Conservation (phyloP, 495 filamentous ascomycete species). For the Ascodesmis nigricans region DNA sequence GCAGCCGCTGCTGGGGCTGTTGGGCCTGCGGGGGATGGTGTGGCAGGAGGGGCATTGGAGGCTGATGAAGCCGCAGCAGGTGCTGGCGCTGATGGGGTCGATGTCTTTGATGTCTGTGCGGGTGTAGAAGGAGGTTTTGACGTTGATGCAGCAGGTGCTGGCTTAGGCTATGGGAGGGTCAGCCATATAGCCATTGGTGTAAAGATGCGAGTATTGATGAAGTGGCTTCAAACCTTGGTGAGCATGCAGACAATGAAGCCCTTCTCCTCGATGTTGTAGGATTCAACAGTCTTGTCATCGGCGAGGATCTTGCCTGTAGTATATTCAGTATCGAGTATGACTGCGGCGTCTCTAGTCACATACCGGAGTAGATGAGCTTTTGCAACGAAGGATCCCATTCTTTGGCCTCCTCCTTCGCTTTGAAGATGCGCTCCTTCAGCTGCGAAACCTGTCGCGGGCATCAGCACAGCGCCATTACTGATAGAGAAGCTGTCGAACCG, state of each 20-base stretch:
- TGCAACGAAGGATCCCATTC: conserved; percentile 71
- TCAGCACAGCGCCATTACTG: conserved; percentile 4
- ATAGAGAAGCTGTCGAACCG: conserved; percentile 35
- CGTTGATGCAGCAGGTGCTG: conserved; percentile 33
- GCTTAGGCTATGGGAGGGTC: conserved; percentile 37
- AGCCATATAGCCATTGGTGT: conserved; percentile 3
- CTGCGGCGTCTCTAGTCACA: conserved; percentile 15
- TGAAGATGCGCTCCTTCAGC: conserved; percentile 70
- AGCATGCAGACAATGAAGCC: conserved; percentile 96
- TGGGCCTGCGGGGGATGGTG: conserved; percentile 31
- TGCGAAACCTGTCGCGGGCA: conserved; percentile 42
- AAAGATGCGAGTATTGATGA: not conserved
- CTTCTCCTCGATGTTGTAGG: conserved; percentile 97
- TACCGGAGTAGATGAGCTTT: conserved; percentile 97
- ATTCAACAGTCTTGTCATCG: conserved; percentile 86
- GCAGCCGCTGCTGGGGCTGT: conserved; percentile 27
- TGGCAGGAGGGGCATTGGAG: conserved; percentile 40
- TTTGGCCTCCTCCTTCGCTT: conserved; percentile 37
- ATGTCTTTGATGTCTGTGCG: conserved; percentile 32
- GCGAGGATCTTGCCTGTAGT: conserved; percentile 79
- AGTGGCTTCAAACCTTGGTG: conserved; percentile 70
- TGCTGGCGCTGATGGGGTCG: conserved; percentile 50
- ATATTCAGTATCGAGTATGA: conserved; percentile 7
- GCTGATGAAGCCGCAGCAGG: conserved; percentile 27
- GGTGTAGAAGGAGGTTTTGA: conserved; percentile 37